These are phyloP conservation scores for Colletotrichum kahawae DNA, from an alignment of 2,329 filamentous ascomycete genomes.

Conservation along the genomic window DNA sequence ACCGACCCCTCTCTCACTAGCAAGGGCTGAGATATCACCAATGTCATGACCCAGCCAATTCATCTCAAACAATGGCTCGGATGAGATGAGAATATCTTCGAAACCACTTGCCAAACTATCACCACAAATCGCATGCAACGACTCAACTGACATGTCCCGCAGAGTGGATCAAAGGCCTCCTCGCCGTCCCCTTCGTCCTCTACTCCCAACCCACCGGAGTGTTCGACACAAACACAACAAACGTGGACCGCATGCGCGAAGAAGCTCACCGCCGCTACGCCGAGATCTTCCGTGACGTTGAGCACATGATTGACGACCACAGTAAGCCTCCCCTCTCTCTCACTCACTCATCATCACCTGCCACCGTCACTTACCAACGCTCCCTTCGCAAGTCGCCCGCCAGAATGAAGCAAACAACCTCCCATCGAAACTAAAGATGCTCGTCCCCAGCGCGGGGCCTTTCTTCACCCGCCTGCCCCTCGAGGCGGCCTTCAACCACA, in stretches of 20 bases:
- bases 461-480: slow-evolving; percentile 92
- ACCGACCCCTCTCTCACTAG: neutral
- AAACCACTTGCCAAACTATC: neutral
- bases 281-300: slow-evolving; percentile 94
- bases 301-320: slow-evolving; percentile 89
- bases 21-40: neutral
- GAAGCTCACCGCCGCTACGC: slow-evolving; percentile 88
- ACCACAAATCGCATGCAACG: too few relatives aligned
- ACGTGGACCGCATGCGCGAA: slow-evolving; percentile 74
- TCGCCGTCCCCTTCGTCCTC: slow-evolving; percentile 95
- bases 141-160: slow-evolving; percentile 9
- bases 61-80: neutral
- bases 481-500: slow-evolving; percentile 89
- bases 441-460: slow-evolving; percentile 88
- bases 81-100: neutral
- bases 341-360: neutral
- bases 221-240: slow-evolving; percentile 71
- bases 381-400: slow-evolving; percentile 65
- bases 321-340: slow-evolving; percentile 55
- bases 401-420: slow-evolving; percentile 68
- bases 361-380: neutral
- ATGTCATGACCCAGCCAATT: neutral
- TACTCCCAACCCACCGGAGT: slow-evolving; percentile 93
- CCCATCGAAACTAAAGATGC: slow-evolving; percentile 88
- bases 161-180: slow-evolving; percentile 96